Percentiles rank a stretch among this genome's conserved stretches.
Conservation (phyloP, 192 early-diverging fungal genomes). For the Coemansia sp. region DNA sequence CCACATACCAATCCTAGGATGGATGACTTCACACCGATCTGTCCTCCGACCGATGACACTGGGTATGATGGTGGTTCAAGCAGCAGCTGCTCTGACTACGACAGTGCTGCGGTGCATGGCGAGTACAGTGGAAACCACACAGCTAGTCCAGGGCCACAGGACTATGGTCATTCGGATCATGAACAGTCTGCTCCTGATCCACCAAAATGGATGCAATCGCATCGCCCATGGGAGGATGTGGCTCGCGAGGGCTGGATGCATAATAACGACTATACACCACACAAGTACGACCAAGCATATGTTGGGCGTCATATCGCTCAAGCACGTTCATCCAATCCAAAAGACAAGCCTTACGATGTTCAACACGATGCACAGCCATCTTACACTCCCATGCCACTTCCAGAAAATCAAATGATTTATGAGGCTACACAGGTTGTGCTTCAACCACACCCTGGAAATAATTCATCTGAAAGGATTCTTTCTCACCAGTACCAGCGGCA, state of each 20-base stretch:
- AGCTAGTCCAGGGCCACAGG: neutral
- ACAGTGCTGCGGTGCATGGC: neutral
- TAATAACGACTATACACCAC: conserved; percentile 52
- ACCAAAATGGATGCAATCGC: conserved; percentile 51
- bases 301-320: conserved; percentile 50
- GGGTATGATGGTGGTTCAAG: neutral
- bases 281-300: conserved; percentile 56
- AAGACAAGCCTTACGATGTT: neutral
- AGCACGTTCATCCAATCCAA: neutral
- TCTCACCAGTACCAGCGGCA: neutral
- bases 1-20: neutral
- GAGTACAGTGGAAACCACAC: neutral
- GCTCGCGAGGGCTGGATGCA: conserved; percentile 58
- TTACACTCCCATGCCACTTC: conserved; percentile 30
- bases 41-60: neutral
- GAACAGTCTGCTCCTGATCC: conserved; percentile 11
- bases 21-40: neutral
- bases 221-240: conserved; percentile 60
- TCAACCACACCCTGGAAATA: conserved; percentile 19
- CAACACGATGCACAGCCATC: conserved; percentile 9
- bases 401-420: conserved; percentile 34
- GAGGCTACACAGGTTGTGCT: conserved; percentile 54
- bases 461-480: neutral
- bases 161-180: neutral
- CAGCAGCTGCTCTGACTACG: neutral